Base-by-base conservation (phyloP, 2,329 filamentous ascomycete genomes). In the Simplicillium sp. region DNA sequence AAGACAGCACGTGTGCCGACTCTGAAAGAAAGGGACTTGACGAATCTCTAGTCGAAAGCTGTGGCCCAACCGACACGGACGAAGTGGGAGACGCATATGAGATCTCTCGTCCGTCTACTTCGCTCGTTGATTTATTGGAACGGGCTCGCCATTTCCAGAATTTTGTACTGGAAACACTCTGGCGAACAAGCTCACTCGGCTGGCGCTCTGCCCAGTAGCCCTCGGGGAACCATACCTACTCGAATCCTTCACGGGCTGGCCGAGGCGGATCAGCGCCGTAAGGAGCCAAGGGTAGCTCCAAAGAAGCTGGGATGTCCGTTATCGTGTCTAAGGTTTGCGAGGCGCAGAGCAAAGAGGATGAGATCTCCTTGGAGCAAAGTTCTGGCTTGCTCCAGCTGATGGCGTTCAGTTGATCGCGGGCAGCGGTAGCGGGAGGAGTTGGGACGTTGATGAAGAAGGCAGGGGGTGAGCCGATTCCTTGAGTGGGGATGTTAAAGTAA, bases 191-290 rank as follows among this genome's bases (percentile, higher is more conserved):
- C 39, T 53, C 47, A 16, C 44, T 41, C 18, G 50, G 42, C 36
- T 68, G 61, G n/a, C 75, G 64, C 55, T 79, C 75, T n/a, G 75
- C 75, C 75, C 74, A 79, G 52, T 76, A 80, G 6, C 75, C 75
- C 39, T 68, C 70, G 1, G 75, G 75, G 52, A 75, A 78, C 75
- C 75, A 79, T 17, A 79, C 75, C 75, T 73, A 80, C 59, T 80
- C 75, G 50, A 58, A 65, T 33, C 75, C 74, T 35, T 70, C 64
- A 37, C 58, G 69, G 40, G 75, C 59, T n/a, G 70, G 66, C 2
- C 75, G 68, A 17, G 75, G 75, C 3, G 75, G 75, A 42, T 79
- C 73, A 20, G 71, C 53, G 13, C 54, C 56, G 14, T 55, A 60
- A 7, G 41, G 43, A 17, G 47, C 39, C 25, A 32, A 38, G 29